phyloP scores from a whole-genome alignment of 73 alveolate species.

The Effrenium voratum region DNA sequence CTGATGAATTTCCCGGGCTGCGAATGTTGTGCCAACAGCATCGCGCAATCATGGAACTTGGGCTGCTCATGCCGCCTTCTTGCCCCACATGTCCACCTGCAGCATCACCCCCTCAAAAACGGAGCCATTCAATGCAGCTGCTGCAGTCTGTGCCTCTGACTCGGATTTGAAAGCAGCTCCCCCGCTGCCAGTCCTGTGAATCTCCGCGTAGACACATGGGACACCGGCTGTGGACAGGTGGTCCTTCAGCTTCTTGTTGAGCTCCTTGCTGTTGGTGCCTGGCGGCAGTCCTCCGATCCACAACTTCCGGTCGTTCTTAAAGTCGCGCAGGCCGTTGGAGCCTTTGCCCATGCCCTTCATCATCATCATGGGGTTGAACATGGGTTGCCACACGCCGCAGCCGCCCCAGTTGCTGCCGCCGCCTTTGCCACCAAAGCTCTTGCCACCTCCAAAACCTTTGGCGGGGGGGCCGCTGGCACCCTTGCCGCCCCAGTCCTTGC shows the following conservation, averaged over 20 bases:
- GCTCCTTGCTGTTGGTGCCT: slow-evolving; percentile 35
- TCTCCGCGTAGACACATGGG: slow-evolving; percentile 53
- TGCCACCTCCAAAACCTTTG: slow-evolving; percentile 31
- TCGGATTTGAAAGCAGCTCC: background rate
- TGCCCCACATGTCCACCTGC: slow-evolving; percentile 79
- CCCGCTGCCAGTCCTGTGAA: slow-evolving; percentile 61
- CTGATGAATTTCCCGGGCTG: too few relatives aligned
- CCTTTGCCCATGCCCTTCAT: slow-evolving; percentile 16
- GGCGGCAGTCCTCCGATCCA: slow-evolving; percentile 73
- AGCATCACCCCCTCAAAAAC: slow-evolving; percentile 30
- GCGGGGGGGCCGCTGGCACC: background rate
- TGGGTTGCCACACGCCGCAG: slow-evolving; percentile 74
- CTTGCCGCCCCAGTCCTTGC: slow-evolving; percentile 2
- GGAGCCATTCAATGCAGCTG: slow-evolving; percentile 61
- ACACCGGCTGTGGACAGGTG: slow-evolving; percentile 74
- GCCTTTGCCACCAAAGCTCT: slow-evolving; percentile 81
- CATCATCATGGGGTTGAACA: slow-evolving; percentile 87
- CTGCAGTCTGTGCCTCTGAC: background rate
- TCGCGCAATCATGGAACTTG: too few relatives aligned
- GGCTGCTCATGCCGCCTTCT: too few relatives aligned
- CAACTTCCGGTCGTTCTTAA: slow-evolving; percentile 49
- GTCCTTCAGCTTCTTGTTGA: slow-evolving; percentile 72
- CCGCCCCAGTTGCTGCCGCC: slow-evolving; percentile 85
- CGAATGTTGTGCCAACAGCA: too few relatives aligned
- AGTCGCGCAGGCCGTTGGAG: slow-evolving; percentile 36